phyloP scores from a whole-genome alignment of 2,329 filamentous ascomycete genomes.

The Hirsutella rhossiliensis region DNA sequence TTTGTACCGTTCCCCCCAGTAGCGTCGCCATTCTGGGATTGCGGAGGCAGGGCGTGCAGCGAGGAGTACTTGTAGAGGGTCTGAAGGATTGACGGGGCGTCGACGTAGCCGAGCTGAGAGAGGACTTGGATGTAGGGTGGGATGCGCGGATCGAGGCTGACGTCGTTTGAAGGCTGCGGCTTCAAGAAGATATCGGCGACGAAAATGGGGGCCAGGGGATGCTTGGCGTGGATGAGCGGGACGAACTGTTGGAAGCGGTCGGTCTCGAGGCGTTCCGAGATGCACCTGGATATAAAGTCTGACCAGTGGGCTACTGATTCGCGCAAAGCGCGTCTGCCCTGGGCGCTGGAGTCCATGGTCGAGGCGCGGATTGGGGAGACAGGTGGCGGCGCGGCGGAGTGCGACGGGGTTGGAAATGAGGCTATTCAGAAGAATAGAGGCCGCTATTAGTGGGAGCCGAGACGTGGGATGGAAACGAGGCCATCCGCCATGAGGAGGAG shows the following conservation, averaged over 20 bases:
- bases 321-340: constrained; percentile 12
- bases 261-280: constrained; percentile 37
- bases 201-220: constrained; percentile 36
- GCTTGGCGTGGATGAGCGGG: constrained; percentile 33
- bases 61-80: constrained; percentile 47
- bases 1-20: constrained; percentile 3
- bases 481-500: too few relatives aligned
- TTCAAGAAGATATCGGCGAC: constrained; percentile 48
- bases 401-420: too few relatives aligned
- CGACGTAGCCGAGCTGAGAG: constrained; percentile 35
- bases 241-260: constrained; percentile 41
- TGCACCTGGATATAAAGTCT: constrained; percentile 37
- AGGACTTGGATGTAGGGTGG: constrained; percentile 47
- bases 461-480: too few relatives aligned
- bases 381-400: too few relatives aligned
- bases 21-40: neutral
- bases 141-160: constrained; percentile 46
- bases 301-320: constrained; percentile 31
- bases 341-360: constrained; percentile 14
- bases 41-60: constrained; percentile 22
- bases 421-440: too few relatives aligned
- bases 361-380: neutral
- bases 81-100: constrained; percentile 41
- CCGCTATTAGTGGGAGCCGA: too few relatives aligned
- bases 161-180: constrained; percentile 33